Evolutionary conservation across 495 filamentous ascomycete genomes (phyloP).

Genomic region (Talaromyces wortmannii): DNA sequence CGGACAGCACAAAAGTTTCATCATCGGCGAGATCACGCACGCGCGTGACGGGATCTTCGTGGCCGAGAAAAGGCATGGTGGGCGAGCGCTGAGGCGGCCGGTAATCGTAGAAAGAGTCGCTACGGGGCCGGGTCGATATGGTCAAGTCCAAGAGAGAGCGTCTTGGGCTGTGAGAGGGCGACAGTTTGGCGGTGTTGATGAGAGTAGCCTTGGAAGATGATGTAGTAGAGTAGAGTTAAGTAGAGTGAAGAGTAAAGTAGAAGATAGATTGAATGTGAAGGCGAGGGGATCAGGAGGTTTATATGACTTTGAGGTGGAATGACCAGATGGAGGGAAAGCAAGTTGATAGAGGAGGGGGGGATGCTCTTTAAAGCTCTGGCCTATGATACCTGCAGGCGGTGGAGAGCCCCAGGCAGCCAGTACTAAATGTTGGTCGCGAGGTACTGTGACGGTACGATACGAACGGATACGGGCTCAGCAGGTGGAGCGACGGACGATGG

Average conservation of each 20-base stretch:
- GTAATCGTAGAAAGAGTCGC: conserved; percentile 5
- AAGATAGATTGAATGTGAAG: neutral
- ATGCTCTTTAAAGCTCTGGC: neutral
- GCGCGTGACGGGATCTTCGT: conserved; percentile 10
- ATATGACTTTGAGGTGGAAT: neutral
- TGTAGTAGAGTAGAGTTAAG: too few relatives aligned
- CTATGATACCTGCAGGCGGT: neutral
- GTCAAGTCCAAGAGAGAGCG: neutral
- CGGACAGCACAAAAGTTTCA: conserved; percentile 21
- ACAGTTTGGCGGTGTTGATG: conserved; percentile 3
- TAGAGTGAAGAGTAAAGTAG: too few relatives aligned
- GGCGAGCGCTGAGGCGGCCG: neutral
- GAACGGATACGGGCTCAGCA: neutral
- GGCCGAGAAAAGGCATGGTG: conserved; percentile 6
- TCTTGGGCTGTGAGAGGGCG: neutral
- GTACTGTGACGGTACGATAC: neutral
- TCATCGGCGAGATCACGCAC: conserved; percentile 21
- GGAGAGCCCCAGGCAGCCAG: neutral
- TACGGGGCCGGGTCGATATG: conserved; percentile 1
- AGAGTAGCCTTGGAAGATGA: neutral
- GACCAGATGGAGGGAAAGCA: neutral
- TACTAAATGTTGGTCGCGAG: neutral
- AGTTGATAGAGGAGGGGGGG: neutral
- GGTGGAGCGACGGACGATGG: neutral
- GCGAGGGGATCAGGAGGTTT: neutral